phyloP scores from a whole-genome alignment of 306 rosid genomes.

The Hippophae gyantsensis region DNA sequence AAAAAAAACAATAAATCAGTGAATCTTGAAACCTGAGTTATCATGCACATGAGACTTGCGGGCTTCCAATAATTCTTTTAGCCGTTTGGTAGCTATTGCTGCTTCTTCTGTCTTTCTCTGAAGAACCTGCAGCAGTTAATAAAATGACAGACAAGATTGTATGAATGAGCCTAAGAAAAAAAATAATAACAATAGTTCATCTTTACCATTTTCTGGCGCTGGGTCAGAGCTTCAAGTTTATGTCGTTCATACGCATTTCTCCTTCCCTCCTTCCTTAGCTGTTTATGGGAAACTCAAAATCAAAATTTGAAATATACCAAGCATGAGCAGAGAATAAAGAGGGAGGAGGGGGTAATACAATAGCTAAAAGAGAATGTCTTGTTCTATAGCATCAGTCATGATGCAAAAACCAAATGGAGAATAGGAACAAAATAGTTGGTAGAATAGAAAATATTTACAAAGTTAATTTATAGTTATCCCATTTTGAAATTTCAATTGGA shows the following conservation, averaged over 20 bases:
- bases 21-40: conserved; percentile 29
- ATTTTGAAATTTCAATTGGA: too few species aligned
- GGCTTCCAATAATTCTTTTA: conserved; percentile 61
- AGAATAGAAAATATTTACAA: too few species aligned
- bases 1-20: too few species aligned
- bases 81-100: conserved; percentile 58
- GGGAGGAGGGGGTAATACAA: too few species aligned
- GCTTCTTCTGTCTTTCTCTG: conserved; percentile 89
- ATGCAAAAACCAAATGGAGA: too few species aligned
- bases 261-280: conserved; percentile 82
- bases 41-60: conserved; percentile 59
- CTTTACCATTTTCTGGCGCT: conserved; percentile 63
- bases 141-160: conserved; percentile 9
- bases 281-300: conserved; percentile 18
- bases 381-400: too few species aligned
- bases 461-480: too few species aligned
- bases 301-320: conserved; percentile 4
- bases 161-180: background rate
- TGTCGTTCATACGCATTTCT: conserved; percentile 68
- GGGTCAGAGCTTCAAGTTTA: conserved; percentile 72
- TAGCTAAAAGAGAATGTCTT: too few species aligned
- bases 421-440: too few species aligned
- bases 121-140: conserved; percentile 49
- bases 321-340: background rate
- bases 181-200: background rate